These are phyloP conservation scores for Leptomonas pyrrhocoris DNA, from an alignment of 208 protist genomes.

Conservation along the genomic window DNA sequence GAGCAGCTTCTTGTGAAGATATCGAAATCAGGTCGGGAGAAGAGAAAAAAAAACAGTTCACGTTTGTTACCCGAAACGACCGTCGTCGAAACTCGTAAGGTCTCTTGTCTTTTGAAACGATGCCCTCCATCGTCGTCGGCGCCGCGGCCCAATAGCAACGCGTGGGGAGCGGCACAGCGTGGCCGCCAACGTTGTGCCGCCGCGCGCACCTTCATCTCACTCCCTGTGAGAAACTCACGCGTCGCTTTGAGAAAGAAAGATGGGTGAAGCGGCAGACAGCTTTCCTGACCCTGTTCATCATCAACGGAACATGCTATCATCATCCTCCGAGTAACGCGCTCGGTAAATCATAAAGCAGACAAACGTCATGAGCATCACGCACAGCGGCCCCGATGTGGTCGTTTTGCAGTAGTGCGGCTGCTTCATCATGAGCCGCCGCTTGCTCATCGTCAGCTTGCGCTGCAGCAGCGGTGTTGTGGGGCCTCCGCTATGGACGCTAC, in stretches of 20 bases:
- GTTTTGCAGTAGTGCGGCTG: conserved; percentile 37
- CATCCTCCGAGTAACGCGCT: conserved; percentile 20
- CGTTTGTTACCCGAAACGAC: too few species aligned
- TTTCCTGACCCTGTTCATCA: neutral
- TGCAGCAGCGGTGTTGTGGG: conserved; percentile 3
- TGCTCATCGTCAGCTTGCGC: conserved; percentile 55
- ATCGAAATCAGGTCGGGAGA: too few species aligned
- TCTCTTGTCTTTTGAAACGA: too few species aligned
- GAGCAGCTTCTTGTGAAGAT: too few species aligned
- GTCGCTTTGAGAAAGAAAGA: neutral
- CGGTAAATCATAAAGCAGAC: conserved; percentile 36
- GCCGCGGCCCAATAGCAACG: too few species aligned
- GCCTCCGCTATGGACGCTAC: neutral
- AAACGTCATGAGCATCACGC: conserved; percentile 48
- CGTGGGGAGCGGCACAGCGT: too few species aligned
- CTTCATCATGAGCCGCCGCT: conserved; percentile 48
- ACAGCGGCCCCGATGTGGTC: conserved; percentile 41
- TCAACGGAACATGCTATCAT: conserved; percentile 34
- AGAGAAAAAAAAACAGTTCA: too few species aligned
- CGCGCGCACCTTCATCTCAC: too few species aligned
- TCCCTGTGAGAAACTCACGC: neutral
- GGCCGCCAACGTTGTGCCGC: too few species aligned
- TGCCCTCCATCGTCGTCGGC: too few species aligned
- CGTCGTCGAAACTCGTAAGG: too few species aligned
- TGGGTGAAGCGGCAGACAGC: too few species aligned